These are phyloP conservation scores for Caloboletus inedulis DNA, from an alignment of 1,284 basidiomycete species.

Conservation along the genomic window DNA sequence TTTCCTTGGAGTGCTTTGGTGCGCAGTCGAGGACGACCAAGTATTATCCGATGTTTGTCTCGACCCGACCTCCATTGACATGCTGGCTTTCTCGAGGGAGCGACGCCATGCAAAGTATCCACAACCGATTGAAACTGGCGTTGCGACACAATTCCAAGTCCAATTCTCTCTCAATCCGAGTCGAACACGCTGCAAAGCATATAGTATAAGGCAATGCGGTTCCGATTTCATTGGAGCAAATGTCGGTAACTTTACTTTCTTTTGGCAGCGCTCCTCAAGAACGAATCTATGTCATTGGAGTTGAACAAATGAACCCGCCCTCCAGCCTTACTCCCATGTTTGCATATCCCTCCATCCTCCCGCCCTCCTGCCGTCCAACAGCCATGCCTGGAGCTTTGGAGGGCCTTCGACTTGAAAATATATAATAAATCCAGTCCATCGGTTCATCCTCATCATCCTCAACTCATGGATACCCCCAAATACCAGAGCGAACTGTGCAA, in stretches of 20 bases:
- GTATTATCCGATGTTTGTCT: background rate
- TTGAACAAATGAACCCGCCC: background rate
- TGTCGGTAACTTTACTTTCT: background rate
- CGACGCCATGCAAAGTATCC: background rate
- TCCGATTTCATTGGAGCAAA: background rate
- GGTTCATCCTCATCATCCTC: too few species aligned
- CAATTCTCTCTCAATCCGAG: background rate
- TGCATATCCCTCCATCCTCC: background rate
- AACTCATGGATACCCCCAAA: too few species aligned
- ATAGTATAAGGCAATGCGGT: background rate
- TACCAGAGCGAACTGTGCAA: too few species aligned
- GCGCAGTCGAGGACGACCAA: background rate
- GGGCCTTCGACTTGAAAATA: background rate
- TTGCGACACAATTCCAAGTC: background rate
- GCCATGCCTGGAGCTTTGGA: conserved; percentile 6
- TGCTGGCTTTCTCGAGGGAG: background rate
- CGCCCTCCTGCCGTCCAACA: background rate
- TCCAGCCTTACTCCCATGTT: background rate
- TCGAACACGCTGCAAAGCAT: background rate
- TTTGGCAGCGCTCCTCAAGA: background rate
- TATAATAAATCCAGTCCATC: too few species aligned
- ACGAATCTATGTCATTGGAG: background rate
- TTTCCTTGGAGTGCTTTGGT: background rate
- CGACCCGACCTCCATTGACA: background rate
- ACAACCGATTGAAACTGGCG: background rate